These are phyloP conservation scores for Hypsizygus marmoreus DNA, from an alignment of 768 basidiomycete genomes.

Conservation along the genomic window DNA sequence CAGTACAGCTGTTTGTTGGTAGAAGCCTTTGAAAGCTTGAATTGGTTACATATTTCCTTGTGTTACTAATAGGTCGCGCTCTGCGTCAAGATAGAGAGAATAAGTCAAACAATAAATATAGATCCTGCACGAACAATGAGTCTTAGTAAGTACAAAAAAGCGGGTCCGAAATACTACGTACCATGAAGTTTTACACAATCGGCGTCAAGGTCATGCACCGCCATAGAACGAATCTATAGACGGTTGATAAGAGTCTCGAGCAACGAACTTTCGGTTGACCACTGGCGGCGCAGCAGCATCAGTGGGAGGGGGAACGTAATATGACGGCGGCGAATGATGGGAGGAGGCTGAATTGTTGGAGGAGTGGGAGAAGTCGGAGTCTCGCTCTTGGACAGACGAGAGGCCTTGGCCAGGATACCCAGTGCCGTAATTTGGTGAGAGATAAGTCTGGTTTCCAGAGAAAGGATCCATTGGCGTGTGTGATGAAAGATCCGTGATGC, in stretches of 20 bases:
- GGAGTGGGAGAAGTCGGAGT: background rate
- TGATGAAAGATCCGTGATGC: slow-evolving; percentile 20
- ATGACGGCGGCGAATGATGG: too few species aligned
- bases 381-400: slow-evolving; percentile 13
- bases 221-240: slow-evolving; percentile 47
- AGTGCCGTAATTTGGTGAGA: background rate
- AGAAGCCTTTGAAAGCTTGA: too few species aligned
- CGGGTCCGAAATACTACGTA: too few species aligned
- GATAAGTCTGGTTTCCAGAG: slow-evolving; percentile 5
- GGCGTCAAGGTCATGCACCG: slow-evolving; percentile 10
- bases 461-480: slow-evolving; percentile 30
- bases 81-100: too few species aligned
- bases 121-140: too few species aligned
- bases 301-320: background rate
- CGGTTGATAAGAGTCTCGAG: slow-evolving; percentile 29
- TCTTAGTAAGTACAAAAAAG: too few species aligned
- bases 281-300: slow-evolving; percentile 1
- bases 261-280: slow-evolving; percentile 3
- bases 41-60: too few species aligned
- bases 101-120: too few species aligned
- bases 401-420: slow-evolving; percentile 13
- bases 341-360: too few species aligned
- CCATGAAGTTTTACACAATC: too few species aligned
- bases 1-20: too few species aligned
- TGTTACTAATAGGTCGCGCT: too few species aligned